A percentile compares a stretch with the other conserved stretches of the same genome.
Evolutionary conservation across 1,284 basidiomycete species (phyloP).

Genomic region (Cryptococcus sp.): DNA sequence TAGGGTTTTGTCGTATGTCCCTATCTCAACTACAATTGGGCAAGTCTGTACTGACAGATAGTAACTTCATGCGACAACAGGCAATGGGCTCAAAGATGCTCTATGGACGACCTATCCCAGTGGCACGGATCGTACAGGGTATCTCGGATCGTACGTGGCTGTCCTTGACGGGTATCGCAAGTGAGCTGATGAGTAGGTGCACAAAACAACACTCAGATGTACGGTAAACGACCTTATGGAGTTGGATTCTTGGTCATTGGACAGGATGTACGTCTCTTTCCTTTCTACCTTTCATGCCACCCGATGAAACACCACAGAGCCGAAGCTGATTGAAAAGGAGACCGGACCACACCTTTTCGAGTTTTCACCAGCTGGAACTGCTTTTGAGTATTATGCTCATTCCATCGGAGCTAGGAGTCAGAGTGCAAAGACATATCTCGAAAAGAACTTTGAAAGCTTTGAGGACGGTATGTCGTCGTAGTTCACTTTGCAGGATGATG

Average conservation of each 20-base stretch:
- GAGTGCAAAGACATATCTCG: slow-evolving; percentile 97
- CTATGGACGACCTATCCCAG: slow-evolving; percentile 90
- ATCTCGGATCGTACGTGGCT: slow-evolving; percentile 79
- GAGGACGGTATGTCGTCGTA: slow-evolving; percentile 61
- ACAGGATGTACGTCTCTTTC: slow-evolving; percentile 59
- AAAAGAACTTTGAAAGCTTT: slow-evolving; percentile 88
- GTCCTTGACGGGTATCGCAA: background rate
- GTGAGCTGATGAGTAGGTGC: slow-evolving; percentile 62
- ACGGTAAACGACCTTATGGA: slow-evolving; percentile 94
- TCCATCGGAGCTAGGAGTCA: slow-evolving; percentile 96
- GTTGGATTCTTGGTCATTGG: slow-evolving; percentile 98
- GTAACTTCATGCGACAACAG: slow-evolving; percentile 99
- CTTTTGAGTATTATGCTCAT: slow-evolving; percentile 98
- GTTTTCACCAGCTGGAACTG: slow-evolving; percentile 95
- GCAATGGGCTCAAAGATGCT: slow-evolving; percentile 93
- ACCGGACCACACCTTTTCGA: slow-evolving; percentile 96
- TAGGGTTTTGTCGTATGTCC: slow-evolving; percentile 82
- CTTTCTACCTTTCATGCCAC: background rate
- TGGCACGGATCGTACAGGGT: slow-evolving; percentile 84
- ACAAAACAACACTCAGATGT: slow-evolving; percentile 98
- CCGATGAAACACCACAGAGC: slow-evolving; percentile 1
- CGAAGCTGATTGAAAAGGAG: slow-evolving; percentile 49
- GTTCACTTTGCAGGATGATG: no score
- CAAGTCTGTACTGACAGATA: slow-evolving; percentile 39
- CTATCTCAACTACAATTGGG: slow-evolving; percentile 50